These are phyloP conservation scores for Diutina mesorugosa DNA, from an alignment of 1,139 yeast genomes.

Conservation along the genomic window DNA sequence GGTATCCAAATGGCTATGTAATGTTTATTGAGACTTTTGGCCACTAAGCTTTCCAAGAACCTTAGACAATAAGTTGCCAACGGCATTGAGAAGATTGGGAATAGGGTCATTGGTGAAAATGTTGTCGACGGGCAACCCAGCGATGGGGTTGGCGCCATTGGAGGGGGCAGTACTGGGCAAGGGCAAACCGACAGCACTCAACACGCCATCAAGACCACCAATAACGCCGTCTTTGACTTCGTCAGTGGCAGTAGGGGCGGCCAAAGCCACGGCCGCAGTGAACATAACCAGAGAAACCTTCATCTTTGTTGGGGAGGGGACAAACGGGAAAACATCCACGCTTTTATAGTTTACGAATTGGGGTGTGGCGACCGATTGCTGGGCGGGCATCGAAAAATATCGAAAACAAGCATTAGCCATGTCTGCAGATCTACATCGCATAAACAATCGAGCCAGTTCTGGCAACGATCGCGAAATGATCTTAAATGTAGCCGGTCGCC, in stretches of 20 bases:
- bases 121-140: background rate
- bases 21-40: background rate
- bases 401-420: background rate
- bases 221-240: background rate
- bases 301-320: background rate
- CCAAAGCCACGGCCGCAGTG: background rate
- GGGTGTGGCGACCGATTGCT: background rate
- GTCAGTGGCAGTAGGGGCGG: background rate
- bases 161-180: background rate
- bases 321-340: background rate
- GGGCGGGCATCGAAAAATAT: background rate
- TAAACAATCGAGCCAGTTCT: background rate
- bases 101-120: background rate
- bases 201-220: background rate
- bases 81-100: background rate
- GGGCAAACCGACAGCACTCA: slow-evolving; percentile 1
- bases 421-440: background rate
- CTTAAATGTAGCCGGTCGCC: no score
- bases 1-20: background rate
- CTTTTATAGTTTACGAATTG: background rate
- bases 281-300: background rate
- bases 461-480: background rate
- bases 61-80: background rate
- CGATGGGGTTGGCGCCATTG: background rate
- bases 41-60: background rate